Evolutionary conservation across 441 rosid species (phyloP).

Genomic region (California macrophylla): DNA sequence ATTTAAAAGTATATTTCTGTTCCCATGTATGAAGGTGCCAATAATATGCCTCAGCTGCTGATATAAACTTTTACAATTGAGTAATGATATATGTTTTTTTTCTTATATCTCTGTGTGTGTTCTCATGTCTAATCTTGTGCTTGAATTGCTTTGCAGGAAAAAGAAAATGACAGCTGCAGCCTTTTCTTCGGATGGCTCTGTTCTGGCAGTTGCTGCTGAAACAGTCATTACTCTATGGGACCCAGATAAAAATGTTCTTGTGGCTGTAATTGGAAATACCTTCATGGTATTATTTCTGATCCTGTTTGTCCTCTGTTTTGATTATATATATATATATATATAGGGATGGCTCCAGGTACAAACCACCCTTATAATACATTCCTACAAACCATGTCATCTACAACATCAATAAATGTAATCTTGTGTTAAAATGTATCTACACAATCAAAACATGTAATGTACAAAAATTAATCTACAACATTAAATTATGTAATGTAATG

Average conservation of each 20-base stretch:
- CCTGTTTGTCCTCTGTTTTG: neutral
- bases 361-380: too few relatives aligned
- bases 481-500: too few relatives aligned
- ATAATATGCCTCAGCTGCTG: neutral
- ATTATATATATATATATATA: neutral
- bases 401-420: too few relatives aligned
- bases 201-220: conserved; percentile 93
- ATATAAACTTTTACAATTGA: neutral
- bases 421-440: too few relatives aligned
- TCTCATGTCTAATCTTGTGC: neutral
- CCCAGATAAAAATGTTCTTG: conserved; percentile 65
- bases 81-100: neutral
- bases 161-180: conserved; percentile 88
- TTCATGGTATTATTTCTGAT: conserved; percentile 34
- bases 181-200: conserved; percentile 91
- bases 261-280: conserved; percentile 72
- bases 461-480: too few relatives aligned
- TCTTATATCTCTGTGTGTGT: neutral
- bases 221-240: conserved; percentile 85
- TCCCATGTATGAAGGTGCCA: neutral
- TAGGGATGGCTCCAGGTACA: too few relatives aligned
- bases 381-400: too few relatives aligned
- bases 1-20: neutral
- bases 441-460: too few relatives aligned
- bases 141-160: conserved; percentile 41